Conservation (phyloP, 202 grass and related monocot genomes). For the Zizania palustris region DNA sequence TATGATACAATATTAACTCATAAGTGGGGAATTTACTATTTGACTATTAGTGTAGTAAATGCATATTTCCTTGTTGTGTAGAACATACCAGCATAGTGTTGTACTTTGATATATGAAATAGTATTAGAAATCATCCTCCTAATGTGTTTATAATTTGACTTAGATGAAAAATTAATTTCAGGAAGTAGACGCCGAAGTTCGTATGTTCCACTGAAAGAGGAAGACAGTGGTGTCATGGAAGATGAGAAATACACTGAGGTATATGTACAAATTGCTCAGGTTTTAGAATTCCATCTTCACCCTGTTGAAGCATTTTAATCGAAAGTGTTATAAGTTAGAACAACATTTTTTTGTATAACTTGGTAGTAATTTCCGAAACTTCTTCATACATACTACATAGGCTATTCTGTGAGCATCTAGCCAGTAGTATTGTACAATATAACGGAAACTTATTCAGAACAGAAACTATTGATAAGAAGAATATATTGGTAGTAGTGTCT, state of each 20-base stretch:
- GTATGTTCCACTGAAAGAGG: slow-evolving; percentile 52
- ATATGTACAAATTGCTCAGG: neutral
- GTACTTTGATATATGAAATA: slow-evolving; percentile 14
- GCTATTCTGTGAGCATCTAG: neutral
- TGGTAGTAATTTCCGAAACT: neutral
- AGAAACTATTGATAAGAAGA: neutral
- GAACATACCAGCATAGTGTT: neutral
- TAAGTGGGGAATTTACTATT: slow-evolving; percentile 23
- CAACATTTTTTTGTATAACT: neutral
- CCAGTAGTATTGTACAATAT: neutral
- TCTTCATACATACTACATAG: neutral
- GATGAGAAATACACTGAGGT: slow-evolving; percentile 38
- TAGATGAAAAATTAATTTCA: slow-evolving; percentile 42
- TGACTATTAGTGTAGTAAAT: neutral
- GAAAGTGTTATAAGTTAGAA: slow-evolving; percentile 21
- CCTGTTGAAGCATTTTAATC: slow-evolving; percentile 7
- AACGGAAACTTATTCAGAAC: neutral
- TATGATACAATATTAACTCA: slow-evolving; percentile 32
- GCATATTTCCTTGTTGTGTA: neutral
- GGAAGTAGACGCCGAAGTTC: slow-evolving; percentile 46
- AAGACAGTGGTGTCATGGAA: slow-evolving; percentile 39
- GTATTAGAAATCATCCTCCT: slow-evolving; percentile 1
- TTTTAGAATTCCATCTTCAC: neutral
- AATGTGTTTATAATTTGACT: neutral
- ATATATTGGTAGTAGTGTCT: neutral